Evolutionary conservation across 805 yeast species (phyloP).

Genomic region (Pichia thaimueangensis): DNA sequence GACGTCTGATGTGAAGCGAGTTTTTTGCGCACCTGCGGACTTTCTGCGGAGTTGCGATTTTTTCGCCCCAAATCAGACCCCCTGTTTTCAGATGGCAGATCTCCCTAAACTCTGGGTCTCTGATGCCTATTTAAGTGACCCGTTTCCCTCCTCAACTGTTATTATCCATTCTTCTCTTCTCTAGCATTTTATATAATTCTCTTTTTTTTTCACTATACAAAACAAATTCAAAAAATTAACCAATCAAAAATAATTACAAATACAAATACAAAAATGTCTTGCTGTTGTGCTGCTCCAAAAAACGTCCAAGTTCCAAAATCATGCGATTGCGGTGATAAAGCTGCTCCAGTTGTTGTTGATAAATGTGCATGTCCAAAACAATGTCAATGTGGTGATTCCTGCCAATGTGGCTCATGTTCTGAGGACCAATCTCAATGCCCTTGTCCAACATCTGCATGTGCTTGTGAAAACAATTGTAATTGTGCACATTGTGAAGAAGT

Average conservation of each 20-base stretch:
- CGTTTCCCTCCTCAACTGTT: too few relatives aligned
- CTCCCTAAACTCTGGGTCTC: too few relatives aligned
- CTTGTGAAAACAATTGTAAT: constrained; percentile 7
- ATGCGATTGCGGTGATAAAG: neutral
- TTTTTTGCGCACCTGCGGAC: too few relatives aligned
- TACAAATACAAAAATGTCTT: neutral
- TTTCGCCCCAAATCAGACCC: too few relatives aligned
- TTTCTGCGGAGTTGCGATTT: too few relatives aligned
- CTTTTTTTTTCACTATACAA: too few relatives aligned
- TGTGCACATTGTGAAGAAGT: constrained; percentile 7
- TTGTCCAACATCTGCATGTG: constrained; percentile 10
- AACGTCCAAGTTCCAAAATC: neutral
- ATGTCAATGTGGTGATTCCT: constrained; percentile 11
- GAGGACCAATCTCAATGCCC: constrained; percentile 6
- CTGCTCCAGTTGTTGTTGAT: neutral
- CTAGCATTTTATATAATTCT: too few relatives aligned
- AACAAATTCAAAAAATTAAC: too few relatives aligned
- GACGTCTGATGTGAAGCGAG: too few relatives aligned
- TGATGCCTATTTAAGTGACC: too few relatives aligned
- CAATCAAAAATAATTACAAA: neutral
- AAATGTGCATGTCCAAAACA: constrained; percentile 10
- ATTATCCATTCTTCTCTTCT: too few relatives aligned
- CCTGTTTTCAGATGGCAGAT: too few relatives aligned
- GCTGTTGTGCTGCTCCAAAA: neutral
- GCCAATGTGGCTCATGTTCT: constrained; percentile 10